These are phyloP conservation scores for Aspergillus asperescens DNA, from an alignment of 495 filamentous ascomycete species.

Conservation along the genomic window DNA sequence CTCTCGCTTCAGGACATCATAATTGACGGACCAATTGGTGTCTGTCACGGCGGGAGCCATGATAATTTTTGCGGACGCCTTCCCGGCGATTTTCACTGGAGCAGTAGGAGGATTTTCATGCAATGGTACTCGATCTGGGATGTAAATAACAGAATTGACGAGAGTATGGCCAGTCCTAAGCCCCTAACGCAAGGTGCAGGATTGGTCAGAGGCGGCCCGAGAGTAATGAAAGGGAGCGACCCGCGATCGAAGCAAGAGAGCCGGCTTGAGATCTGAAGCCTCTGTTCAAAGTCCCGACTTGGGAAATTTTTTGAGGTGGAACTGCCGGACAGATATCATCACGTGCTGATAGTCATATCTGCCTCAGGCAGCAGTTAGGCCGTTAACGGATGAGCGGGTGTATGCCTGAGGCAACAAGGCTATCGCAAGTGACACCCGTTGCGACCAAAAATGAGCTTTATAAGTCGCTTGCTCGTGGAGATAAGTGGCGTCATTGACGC, in stretches of 20 bases:
- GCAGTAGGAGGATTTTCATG: conserved; percentile 14
- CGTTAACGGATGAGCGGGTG: too few relatives aligned
- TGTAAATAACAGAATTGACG: neutral
- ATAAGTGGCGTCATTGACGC: conserved; percentile 1
- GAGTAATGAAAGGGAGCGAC: conserved; percentile 3
- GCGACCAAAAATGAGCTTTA: neutral
- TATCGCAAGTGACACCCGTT: neutral
- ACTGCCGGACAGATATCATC: conserved; percentile 37
- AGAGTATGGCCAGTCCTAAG: neutral
- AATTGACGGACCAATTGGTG: conserved; percentile 74
- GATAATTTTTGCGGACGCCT: conserved; percentile 13
- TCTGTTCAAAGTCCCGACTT: conserved; percentile 19
- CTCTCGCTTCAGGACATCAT: conserved; percentile 75
- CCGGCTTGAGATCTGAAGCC: conserved; percentile 20
- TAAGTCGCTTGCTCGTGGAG: neutral
- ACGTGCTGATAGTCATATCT: conserved; percentile 41
- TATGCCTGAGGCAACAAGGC: neutral
- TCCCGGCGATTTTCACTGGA: neutral
- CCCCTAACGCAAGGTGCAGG: neutral
- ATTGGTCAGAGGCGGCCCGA: neutral
- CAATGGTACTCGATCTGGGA: neutral
- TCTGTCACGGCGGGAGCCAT: conserved; percentile 54
- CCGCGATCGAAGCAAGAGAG: conserved; percentile 27
- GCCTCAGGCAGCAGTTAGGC: conserved; percentile 15
- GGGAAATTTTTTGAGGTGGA: conserved; percentile 50